These are phyloP conservation scores for Orbilia blumenaviensis DNA, from an alignment of 2,329 filamentous ascomycete species.

Conservation along the genomic window DNA sequence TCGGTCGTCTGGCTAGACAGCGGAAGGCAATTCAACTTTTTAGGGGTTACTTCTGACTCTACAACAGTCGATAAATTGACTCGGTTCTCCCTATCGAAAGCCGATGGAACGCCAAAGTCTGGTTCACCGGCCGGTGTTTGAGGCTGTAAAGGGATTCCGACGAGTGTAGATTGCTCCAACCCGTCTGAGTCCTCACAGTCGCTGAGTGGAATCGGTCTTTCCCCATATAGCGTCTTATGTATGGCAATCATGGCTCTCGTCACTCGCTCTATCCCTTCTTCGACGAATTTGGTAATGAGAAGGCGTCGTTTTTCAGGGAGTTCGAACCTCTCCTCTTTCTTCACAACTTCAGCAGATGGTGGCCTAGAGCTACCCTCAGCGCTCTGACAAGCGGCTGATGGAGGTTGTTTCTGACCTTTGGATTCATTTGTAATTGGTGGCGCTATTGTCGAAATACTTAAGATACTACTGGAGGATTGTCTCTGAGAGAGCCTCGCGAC, in stretches of 20 bases:
- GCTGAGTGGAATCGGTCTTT: background rate
- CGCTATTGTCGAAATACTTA: background rate
- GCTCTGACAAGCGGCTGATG: background rate
- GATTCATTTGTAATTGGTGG: background rate
- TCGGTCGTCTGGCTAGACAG: background rate
- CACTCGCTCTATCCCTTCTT: constrained; percentile 33
- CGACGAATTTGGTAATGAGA: constrained; percentile 23
- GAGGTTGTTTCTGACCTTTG: background rate
- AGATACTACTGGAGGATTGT: background rate
- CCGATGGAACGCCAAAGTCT: background rate
- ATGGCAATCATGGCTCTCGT: constrained; percentile 46
- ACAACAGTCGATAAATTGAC: background rate
- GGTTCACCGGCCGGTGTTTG: background rate
- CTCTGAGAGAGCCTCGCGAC: background rate
- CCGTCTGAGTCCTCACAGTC: background rate
- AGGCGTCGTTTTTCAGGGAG: constrained; percentile 26
- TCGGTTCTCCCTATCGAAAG: background rate
- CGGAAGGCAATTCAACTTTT: background rate
- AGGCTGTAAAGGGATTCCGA: background rate
- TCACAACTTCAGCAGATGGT: background rate
- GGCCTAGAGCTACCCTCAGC: background rate
- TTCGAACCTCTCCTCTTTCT: constrained; percentile 2
- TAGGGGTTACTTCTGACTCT: background rate
- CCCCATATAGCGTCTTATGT: background rate
- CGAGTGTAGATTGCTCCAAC: background rate